A percentile compares a stretch with the other conserved stretches of the same genome.
Conservation (phyloP, 2,329 filamentous ascomycete species). For the Madurella mycetomatis region DNA sequence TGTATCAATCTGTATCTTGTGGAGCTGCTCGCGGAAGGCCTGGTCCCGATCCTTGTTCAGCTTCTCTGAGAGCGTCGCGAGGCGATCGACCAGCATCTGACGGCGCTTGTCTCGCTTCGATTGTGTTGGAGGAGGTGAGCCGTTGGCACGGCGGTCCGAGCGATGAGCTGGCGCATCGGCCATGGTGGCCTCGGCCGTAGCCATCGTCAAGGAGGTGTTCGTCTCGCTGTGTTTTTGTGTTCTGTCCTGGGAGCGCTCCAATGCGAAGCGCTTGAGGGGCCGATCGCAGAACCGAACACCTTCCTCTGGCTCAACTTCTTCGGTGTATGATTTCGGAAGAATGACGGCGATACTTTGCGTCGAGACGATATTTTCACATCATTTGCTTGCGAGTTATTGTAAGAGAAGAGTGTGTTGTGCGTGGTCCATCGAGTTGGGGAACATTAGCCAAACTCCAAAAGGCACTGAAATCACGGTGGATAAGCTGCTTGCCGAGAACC, state of each 20-base stretch:
- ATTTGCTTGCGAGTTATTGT: background rate
- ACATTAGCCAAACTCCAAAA: background rate
- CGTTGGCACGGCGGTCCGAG: conserved; percentile 27
- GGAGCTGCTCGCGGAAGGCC: conserved; percentile 83
- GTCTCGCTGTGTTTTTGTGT: background rate
- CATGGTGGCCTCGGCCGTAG: conserved; percentile 23
- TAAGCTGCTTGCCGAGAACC: background rate
- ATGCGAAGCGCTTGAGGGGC: background rate
- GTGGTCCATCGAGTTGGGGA: background rate
- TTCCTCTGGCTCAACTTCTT: background rate
- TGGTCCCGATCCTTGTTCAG: conserved; percentile 77
- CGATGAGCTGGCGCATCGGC: conserved; percentile 20
- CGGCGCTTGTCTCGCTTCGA: conserved; percentile 91
- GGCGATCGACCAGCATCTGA: conserved; percentile 73
- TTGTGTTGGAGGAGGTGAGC: conserved; percentile 34
- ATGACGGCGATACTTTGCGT: background rate
- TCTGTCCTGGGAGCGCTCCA: background rate
- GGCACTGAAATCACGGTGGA: background rate
- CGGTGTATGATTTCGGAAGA: background rate
- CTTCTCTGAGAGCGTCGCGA: conserved; percentile 69
- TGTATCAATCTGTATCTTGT: conserved; percentile 88
- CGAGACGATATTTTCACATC: background rate
- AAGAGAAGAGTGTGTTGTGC: background rate
- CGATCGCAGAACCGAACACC: background rate
- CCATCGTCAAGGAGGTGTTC: conserved; percentile 18